phyloP scores from a whole-genome alignment of 371 early-diverging fungal species.

The Zychaea mexicana region DNA sequence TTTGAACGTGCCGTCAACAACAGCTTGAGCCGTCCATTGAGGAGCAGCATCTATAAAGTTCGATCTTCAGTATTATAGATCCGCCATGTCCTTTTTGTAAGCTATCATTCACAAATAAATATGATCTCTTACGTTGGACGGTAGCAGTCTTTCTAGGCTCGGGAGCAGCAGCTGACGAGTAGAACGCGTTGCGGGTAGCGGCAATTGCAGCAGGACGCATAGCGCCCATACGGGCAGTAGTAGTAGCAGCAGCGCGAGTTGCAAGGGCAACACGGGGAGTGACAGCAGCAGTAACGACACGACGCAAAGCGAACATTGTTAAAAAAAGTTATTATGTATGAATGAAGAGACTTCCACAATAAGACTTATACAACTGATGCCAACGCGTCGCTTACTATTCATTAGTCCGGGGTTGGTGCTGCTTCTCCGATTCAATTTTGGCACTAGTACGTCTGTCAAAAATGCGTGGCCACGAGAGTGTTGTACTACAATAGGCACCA shows the following conservation, averaged over 20 bases:
- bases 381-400: too few relatives aligned
- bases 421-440: too few relatives aligned
- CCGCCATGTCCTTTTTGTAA: too few relatives aligned
- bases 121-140: constrained; percentile 18
- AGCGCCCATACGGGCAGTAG: constrained; percentile 3
- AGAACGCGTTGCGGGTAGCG: not conserved
- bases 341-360: too few relatives aligned
- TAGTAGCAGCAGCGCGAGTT: not conserved
- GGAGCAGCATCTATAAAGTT: constrained; percentile 61
- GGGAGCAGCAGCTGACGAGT: constrained; percentile 8
- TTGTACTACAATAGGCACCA: too few relatives aligned
- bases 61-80: not conserved
- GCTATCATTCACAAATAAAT: not conserved
- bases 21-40: constrained; percentile 69
- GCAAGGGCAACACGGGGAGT: constrained; percentile 7
- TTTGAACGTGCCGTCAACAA: constrained; percentile 75
- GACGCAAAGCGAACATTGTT: constrained; percentile 1
- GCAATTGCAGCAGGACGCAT: constrained; percentile 1
- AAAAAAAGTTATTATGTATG: not conserved
- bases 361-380: too few relatives aligned
- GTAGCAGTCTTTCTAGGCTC: constrained; percentile 15
- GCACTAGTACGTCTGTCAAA: too few relatives aligned
- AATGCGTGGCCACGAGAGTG: too few relatives aligned
- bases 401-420: too few relatives aligned
- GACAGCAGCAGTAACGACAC: constrained; percentile 1